Evolutionary conservation across 805 yeast genomes (phyloP).

Genomic region (Candida yuanshanica): DNA sequence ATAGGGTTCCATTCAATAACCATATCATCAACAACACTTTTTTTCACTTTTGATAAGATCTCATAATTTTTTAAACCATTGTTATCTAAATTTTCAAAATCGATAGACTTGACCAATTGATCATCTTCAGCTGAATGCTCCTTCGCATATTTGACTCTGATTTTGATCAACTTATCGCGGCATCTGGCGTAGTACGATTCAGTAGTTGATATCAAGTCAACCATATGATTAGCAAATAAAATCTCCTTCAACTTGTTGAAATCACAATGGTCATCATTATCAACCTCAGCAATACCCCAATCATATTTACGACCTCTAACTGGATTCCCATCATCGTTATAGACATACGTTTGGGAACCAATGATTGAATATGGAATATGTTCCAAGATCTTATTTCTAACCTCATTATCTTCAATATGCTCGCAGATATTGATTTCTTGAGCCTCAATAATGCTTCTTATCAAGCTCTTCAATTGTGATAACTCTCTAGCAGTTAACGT

Average conservation of each 20-base stretch:
- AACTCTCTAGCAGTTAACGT: slow-evolving; percentile 57
- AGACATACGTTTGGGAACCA: slow-evolving; percentile 51
- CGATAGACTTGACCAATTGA: slow-evolving; percentile 8
- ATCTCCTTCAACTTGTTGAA: slow-evolving; percentile 58
- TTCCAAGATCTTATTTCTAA: slow-evolving; percentile 27
- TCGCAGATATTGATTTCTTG: slow-evolving; percentile 59
- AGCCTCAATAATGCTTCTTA: slow-evolving; percentile 43
- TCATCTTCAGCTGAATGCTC: slow-evolving; percentile 9
- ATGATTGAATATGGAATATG: slow-evolving; percentile 68
- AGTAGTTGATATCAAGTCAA: slow-evolving; percentile 72
- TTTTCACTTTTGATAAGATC: slow-evolving; percentile 32
- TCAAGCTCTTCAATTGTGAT: slow-evolving; percentile 43
- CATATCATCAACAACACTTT: slow-evolving; percentile 32
- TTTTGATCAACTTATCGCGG: slow-evolving; percentile 51
- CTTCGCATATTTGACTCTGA: slow-evolving; percentile 32
- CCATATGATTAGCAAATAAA: slow-evolving; percentile 63
- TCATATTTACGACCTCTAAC: slow-evolving; percentile 83
- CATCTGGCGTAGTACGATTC: slow-evolving; percentile 70
- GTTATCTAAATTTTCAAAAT: slow-evolving; percentile 24
- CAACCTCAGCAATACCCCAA: slow-evolving; percentile 88
- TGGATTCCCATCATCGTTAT: slow-evolving; percentile 37
- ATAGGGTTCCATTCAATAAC: slow-evolving; percentile 41
- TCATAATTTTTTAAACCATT: slow-evolving; percentile 33
- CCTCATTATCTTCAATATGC: slow-evolving; percentile 34
- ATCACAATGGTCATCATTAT: slow-evolving; percentile 73